These are phyloP conservation scores for Zymoseptoria brevis DNA, from an alignment of 2,329 filamentous ascomycete genomes.

Conservation along the genomic window DNA sequence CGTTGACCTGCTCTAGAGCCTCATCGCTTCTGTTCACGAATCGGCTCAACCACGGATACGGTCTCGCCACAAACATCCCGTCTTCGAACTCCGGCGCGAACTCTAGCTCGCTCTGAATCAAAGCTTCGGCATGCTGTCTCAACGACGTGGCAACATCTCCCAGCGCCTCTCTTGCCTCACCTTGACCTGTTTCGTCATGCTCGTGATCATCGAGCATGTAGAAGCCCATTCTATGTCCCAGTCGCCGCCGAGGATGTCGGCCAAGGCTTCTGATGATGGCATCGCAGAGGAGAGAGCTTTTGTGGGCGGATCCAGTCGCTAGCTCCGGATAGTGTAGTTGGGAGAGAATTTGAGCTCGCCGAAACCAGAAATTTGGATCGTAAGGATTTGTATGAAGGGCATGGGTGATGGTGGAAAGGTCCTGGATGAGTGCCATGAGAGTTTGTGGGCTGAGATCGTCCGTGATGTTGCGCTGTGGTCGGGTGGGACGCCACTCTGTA, in stretches of 20 bases:
- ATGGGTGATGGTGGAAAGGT: conserved; percentile 11
- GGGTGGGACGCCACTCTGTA: not conserved
- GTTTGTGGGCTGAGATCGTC: conserved; percentile 1
- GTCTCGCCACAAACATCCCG: conserved; percentile 14
- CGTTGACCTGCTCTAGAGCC: conserved; percentile 9
- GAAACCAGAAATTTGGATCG: conserved; percentile 21
- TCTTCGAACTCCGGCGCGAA: conserved; percentile 8
- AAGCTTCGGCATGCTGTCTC: conserved; percentile 8
- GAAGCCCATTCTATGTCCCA: conserved; percentile 22
- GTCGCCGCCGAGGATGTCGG: conserved; percentile 7
- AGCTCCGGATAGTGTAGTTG: conserved; percentile 23
- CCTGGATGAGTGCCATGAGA: conserved; percentile 1
- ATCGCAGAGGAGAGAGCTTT: conserved; percentile 17
- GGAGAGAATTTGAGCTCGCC: conserved; percentile 13
- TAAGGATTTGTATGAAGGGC: conserved; percentile 15
- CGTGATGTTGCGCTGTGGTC: not conserved
- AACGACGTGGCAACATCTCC: conserved; percentile 4
- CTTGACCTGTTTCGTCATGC: conserved; percentile 4
- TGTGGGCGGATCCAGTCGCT: conserved; percentile 23
- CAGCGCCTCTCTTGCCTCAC: conserved; percentile 6
- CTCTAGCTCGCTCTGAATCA: conserved; percentile 11
- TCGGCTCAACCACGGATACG: conserved; percentile 24
- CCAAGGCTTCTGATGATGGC: conserved; percentile 6
- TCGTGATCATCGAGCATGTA: conserved; percentile 19
- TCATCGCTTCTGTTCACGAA: conserved; percentile 1